These are phyloP conservation scores for Chrysanthemum lavandulifolium DNA, from an alignment of 129 eudicot genomes.

Conservation along the genomic window DNA sequence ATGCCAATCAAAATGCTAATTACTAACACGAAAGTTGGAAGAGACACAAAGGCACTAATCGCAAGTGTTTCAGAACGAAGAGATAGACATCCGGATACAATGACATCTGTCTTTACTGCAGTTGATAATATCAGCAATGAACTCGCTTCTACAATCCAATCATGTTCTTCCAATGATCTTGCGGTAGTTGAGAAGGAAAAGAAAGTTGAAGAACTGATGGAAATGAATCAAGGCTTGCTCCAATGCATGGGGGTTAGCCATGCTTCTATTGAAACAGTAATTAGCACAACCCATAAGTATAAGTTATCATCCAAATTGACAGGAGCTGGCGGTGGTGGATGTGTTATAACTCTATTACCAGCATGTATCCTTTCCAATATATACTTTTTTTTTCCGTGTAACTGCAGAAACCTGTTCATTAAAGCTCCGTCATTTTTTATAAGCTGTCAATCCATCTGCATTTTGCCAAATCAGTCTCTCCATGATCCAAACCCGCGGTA, in stretches of 20 bases:
- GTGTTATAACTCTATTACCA: constrained; percentile 86
- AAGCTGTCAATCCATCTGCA: no score
- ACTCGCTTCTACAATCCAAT: constrained; percentile 63
- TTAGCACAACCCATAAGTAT: constrained; percentile 65
- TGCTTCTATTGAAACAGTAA: constrained; percentile 79
- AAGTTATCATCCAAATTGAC: constrained; percentile 78
- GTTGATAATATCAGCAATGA: constrained; percentile 89
- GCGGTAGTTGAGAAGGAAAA: constrained; percentile 55
- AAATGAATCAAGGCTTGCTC: constrained; percentile 97
- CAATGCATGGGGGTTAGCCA: constrained; percentile 99
- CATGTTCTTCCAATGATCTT: constrained; percentile 52
- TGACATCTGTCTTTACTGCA: constrained; percentile 80
- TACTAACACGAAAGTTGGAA: constrained; percentile 93
- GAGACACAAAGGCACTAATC: constrained; percentile 90
- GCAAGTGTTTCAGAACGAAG: constrained; percentile 87
- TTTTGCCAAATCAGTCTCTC: no score
- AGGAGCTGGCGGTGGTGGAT: constrained; percentile 99
- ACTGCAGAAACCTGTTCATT: no score
- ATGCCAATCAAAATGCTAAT: constrained; percentile 89
- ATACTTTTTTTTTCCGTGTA: not conserved
- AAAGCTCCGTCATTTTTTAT: no score
- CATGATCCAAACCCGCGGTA: no score
- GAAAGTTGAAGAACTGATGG: constrained; percentile 79
- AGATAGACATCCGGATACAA: constrained; percentile 70
- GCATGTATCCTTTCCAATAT: constrained; percentile 60